Base-by-base conservation (phyloP, 495 filamentous ascomycete genomes). In the Penicillium cinerascens region DNA sequence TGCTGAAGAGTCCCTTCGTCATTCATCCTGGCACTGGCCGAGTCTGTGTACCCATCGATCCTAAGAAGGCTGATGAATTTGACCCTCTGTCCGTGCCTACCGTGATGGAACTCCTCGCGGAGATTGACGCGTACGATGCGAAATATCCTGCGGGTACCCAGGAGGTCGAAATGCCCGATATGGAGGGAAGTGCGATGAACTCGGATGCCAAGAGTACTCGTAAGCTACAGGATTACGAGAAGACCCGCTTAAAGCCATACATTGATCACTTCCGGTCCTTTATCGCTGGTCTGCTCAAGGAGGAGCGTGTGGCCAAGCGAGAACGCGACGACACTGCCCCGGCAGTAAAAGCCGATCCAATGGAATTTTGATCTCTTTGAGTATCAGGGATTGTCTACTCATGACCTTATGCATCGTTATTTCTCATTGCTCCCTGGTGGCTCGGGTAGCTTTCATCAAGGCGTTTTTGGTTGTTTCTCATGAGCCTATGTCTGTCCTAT, bases 1-100 rank as follows among this genome's bases (percentile, higher is more conserved):
- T 98, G 76, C 81, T 98, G 41, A 98, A 98, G 64, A 88, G 83
- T 54, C 93, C 93, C 3, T 98, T 98, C 58, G 92, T 96, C 49
- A 85, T 98, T 26, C 93, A 98, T 74, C 93, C 93, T 0, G 89
- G 88, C 6, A 98, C 95, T 1, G 95, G 92, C 0, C 74, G 91
- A 46, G 86, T 98, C 18, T 98, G 93, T 72, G 95, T 98, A 42
- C 93, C 93, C 10, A 97, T 98, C 60, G 88, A 96, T 63, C 75
- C 80, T 13, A 68, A 74, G 20, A 65, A 77, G 18, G 68, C 84
- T 50, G 88, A 93, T 36, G 76, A 83, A 2, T 98, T 98, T 57
- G 90, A 97, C 60, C 93, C 93, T 21, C 71, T 93, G 7, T 73
- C 72, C 5, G 92, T 97, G 42, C 93, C 93, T 6, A 97, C 90